phyloP scores from a whole-genome alignment of 1,284 basidiomycete species.

The Malassezia equina region DNA sequence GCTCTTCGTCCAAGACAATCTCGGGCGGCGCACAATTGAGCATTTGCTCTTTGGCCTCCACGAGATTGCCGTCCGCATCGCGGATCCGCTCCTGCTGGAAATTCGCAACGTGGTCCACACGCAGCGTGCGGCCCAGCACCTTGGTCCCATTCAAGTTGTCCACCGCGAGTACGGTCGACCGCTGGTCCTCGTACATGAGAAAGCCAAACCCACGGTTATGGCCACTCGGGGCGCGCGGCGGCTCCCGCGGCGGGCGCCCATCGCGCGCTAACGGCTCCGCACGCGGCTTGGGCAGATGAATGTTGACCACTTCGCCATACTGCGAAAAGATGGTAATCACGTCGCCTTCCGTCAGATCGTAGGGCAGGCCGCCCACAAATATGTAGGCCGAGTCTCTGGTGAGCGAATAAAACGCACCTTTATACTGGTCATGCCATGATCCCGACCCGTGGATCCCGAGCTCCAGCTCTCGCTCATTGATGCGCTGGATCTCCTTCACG shows the following conservation, averaged over 20 bases:
- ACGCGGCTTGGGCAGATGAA: conserved; percentile 64
- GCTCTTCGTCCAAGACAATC: conserved; percentile 6
- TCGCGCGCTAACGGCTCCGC: not conserved
- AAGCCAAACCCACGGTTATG: conserved; percentile 73
- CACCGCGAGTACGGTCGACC: conserved; percentile 87
- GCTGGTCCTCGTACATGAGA: conserved; percentile 97
- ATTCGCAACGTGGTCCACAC: conserved; percentile 83
- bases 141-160: conserved; percentile 95
- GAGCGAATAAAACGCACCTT: conserved; percentile 53
- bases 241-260: not conserved
- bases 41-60: conserved; percentile 59
- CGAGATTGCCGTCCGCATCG: conserved; percentile 72
- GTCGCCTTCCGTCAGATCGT: conserved; percentile 79
- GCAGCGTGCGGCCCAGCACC: conserved; percentile 71
- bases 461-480: conserved; percentile 84
- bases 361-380: conserved; percentile 59
- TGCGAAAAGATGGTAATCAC: conserved; percentile 96
- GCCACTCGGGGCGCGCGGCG: conserved; percentile 8
- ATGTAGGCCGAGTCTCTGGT: conserved; percentile 82
- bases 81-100: conserved; percentile 72
- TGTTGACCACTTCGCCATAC: conserved; percentile 87
- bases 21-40: conserved; percentile 34
- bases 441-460: conserved; percentile 58
- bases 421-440: conserved; percentile 98
- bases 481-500: conserved; percentile 80